Evolutionary conservation across 345 rosid species (phyloP).

Genomic region (Microthlaspi erraticum): DNA sequence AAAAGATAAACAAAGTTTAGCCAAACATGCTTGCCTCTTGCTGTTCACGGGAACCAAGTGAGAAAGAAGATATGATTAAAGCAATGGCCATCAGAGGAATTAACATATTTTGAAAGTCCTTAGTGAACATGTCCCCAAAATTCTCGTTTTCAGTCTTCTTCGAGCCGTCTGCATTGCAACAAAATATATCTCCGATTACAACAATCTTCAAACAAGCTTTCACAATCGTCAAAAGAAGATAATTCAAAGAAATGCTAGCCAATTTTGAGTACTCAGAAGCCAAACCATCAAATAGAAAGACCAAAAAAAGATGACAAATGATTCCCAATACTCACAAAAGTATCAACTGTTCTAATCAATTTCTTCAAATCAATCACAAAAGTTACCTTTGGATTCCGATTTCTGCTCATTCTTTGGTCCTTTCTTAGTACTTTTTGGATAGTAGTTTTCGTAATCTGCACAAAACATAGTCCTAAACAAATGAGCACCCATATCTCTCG

Average conservation of each 20-base stretch:
- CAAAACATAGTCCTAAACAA: slow-evolving; percentile 17
- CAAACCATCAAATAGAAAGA: not conserved
- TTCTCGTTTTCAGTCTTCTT: slow-evolving; percentile 59
- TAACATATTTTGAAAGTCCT: slow-evolving; percentile 55
- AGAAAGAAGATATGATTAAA: slow-evolving; percentile 52
- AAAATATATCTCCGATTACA: slow-evolving; percentile 18
- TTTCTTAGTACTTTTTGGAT: slow-evolving; percentile 76
- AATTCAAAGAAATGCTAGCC: not conserved
- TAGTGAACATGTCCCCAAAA: slow-evolving; percentile 53
- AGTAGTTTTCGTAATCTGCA: slow-evolving; percentile 84
- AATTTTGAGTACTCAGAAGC: not conserved
- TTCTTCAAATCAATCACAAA: not conserved
- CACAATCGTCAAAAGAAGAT: not conserved
- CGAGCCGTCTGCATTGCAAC: slow-evolving; percentile 68
- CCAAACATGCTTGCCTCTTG: slow-evolving; percentile 57
- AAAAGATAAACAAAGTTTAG: slow-evolving; percentile 1
- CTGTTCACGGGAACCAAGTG: slow-evolving; percentile 56
- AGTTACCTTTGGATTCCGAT: slow-evolving; percentile 72
- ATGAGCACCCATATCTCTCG: not conserved
- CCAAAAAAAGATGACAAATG: not conserved
- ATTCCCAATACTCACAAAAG: not conserved
- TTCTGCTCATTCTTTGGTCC: slow-evolving; percentile 75
- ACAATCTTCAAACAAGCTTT: slow-evolving; percentile 11
- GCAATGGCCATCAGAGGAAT: slow-evolving; percentile 60
- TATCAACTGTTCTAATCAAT: not conserved